A percentile compares a stretch with the other conserved stretches of the same genome.
Conservation (phyloP, 2,329 filamentous ascomycete genomes). For the Coniochaeta hoffmannii region DNA sequence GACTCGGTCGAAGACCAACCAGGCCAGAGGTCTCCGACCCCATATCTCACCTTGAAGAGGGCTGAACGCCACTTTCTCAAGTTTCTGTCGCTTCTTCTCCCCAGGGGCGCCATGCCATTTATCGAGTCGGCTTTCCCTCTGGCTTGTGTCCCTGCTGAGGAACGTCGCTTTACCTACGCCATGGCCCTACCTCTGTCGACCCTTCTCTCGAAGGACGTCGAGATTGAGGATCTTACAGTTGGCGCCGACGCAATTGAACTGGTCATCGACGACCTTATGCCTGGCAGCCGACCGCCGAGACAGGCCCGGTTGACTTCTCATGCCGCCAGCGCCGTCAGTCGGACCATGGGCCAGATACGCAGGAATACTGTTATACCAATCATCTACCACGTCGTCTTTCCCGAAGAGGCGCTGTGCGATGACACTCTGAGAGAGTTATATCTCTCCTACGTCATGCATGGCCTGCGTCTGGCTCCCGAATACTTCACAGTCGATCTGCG, state of each 20-base stretch:
- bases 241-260: constrained; percentile 62
- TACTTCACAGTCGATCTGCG: constrained; percentile 56
- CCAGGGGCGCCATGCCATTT: constrained; percentile 45
- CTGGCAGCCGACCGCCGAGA: constrained; percentile 8
- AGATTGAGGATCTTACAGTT: constrained; percentile 59
- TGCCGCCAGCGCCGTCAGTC: constrained; percentile 45
- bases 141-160: constrained; percentile 51
- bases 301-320: constrained; percentile 16
- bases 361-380: constrained; percentile 55
- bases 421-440: constrained; percentile 31
- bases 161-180: constrained; percentile 59
- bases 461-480: constrained; percentile 54
- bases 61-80: constrained; percentile 63
- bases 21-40: constrained; percentile 37
- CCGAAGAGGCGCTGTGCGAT: constrained; percentile 15
- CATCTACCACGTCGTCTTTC: constrained; percentile 42
- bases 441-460: constrained; percentile 49
- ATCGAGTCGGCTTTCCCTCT: constrained; percentile 60
- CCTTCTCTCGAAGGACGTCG: constrained; percentile 43
- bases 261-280: constrained; percentile 35
- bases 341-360: constrained; percentile 51
- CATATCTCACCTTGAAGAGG: constrained; percentile 60
- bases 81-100: constrained; percentile 55
- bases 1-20: constrained; percentile 19
- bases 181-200: constrained; percentile 53